These are phyloP conservation scores for Solanum sejunctum DNA, from an alignment of 257 asterid genomes.

Conservation along the genomic window DNA sequence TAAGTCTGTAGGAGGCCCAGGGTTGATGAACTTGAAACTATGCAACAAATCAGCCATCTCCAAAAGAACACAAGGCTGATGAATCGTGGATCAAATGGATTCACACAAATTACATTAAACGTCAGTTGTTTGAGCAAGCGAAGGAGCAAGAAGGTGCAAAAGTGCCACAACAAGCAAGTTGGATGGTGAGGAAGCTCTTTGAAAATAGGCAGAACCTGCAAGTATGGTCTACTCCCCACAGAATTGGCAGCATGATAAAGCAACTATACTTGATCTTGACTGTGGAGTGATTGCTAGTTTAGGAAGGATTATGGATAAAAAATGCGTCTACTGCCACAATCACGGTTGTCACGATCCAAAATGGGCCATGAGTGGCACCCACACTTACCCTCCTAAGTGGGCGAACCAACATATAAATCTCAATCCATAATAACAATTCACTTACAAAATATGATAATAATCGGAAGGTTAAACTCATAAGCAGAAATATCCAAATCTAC, in stretches of 20 bases:
- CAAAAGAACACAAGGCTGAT: background rate
- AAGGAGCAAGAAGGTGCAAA: background rate
- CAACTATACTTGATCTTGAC: background rate
- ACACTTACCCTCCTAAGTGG: too few relatives aligned
- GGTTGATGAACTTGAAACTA: background rate
- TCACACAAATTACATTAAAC: background rate
- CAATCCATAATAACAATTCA: too few relatives aligned
- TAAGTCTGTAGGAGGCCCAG: background rate
- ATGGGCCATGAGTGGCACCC: too few relatives aligned
- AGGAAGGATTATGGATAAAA: background rate
- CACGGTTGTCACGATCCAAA: background rate
- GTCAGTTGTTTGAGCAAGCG: background rate
- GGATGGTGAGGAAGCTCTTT: background rate
- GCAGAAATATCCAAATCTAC: too few relatives aligned
- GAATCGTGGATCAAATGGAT: background rate
- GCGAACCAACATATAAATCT: too few relatives aligned
- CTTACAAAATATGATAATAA: too few relatives aligned
- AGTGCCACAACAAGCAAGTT: background rate
- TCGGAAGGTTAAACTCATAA: too few relatives aligned
- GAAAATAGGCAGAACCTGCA: background rate
- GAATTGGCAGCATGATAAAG: background rate
- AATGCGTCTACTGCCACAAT: background rate
- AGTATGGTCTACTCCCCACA: background rate
- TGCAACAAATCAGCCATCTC: background rate
- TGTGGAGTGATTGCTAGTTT: background rate